Percentiles rank a stretch among this genome's conserved stretches.
These are phyloP conservation scores for Yamadazyma ubonensis DNA, from an alignment of 805 yeast genomes.

Conservation along the genomic window DNA sequence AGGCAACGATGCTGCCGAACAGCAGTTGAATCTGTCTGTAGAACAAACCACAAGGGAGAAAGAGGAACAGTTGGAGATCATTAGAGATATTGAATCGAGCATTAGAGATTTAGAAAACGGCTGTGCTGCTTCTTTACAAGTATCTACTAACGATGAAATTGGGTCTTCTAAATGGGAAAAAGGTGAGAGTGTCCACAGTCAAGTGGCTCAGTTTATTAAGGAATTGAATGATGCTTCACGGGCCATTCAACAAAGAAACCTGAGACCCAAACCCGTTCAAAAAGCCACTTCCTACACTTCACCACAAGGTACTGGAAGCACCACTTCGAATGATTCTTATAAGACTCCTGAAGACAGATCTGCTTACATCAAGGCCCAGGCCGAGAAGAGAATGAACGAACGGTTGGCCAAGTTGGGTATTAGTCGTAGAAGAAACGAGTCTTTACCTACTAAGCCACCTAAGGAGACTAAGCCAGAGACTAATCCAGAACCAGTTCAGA, in stretches of 20 bases:
- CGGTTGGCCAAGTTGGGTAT: constrained; percentile 80
- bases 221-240: constrained; percentile 34
- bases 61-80: constrained; percentile 54
- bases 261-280: constrained; percentile 9
- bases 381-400: constrained; percentile 75
- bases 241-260: constrained; percentile 10
- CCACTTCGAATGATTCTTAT: constrained; percentile 19
- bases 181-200: constrained; percentile 70
- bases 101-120: constrained; percentile 62
- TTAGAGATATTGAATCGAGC: constrained; percentile 70
- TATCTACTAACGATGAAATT: constrained; percentile 41
- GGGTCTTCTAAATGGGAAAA: constrained; percentile 76
- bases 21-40: constrained; percentile 50
- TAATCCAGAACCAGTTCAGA: neutral
- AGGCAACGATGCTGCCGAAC: constrained; percentile 54
- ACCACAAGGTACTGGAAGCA: constrained; percentile 13
- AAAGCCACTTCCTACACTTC: constrained; percentile 6
- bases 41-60: constrained; percentile 53
- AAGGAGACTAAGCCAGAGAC: neutral
- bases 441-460: no score
- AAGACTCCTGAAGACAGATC: constrained; percentile 66
- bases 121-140: constrained; percentile 41
- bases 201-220: constrained; percentile 61
- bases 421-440: constrained; percentile 29
- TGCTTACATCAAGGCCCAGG: constrained; percentile 77